Conservation (phyloP, 352 stramenopile genomes). For the Phytophthora cajani region DNA sequence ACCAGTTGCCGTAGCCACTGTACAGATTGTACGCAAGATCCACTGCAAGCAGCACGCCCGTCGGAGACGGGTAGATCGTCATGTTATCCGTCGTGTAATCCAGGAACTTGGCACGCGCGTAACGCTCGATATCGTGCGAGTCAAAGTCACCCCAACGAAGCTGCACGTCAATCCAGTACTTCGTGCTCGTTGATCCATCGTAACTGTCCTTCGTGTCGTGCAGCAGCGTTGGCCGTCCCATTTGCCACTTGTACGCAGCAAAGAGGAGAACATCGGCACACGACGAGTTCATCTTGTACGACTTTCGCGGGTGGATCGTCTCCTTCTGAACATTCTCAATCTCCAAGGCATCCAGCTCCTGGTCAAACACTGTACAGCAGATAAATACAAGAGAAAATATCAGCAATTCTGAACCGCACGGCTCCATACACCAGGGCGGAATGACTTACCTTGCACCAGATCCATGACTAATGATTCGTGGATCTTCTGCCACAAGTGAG, state of each 20-base stretch:
- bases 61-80: conserved; percentile 99
- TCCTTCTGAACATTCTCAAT: conserved; percentile 99
- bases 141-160: conserved; percentile 99
- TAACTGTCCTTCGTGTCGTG: conserved; percentile 98
- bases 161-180: conserved; percentile 99
- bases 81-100: conserved; percentile 99
- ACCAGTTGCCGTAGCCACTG: conserved; percentile 99
- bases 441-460: conserved; percentile 36
- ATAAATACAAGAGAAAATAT: conserved; percentile 7
- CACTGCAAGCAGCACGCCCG: conserved; percentile 96
- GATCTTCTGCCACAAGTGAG: conserved; percentile 99
- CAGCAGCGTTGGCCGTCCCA: conserved; percentile 78
- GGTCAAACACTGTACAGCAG: conserved; percentile 98
- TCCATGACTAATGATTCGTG: conserved; percentile 99
- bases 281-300: conserved; percentile 99
- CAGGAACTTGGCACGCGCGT: conserved; percentile 98
- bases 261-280: conserved; percentile 99
- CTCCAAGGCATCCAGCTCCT: conserved; percentile 98
- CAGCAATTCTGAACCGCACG: background rate
- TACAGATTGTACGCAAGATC: conserved; percentile 99
- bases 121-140: conserved; percentile 99
- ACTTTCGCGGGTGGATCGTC: conserved; percentile 99
- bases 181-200: conserved; percentile 95
- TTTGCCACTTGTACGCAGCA: conserved; percentile 99
- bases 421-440: background rate